Percentiles rank a stretch among this genome's conserved stretches.
Evolutionary conservation across 2,329 filamentous ascomycete genomes (phyloP).

Genomic region (Thielaviopsis populi): DNA sequence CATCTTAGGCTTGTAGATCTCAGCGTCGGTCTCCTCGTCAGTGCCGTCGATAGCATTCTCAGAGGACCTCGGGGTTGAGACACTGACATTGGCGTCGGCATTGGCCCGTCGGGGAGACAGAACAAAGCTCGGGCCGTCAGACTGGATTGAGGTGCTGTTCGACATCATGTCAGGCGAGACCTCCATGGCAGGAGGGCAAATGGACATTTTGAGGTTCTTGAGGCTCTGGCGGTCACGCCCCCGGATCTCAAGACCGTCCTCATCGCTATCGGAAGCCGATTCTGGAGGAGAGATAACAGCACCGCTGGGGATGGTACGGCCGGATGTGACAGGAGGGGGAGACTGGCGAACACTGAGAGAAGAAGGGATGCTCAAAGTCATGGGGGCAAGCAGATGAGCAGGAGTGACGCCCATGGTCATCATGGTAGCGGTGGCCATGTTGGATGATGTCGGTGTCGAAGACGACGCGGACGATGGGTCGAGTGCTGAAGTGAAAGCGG

Average conservation of each 20-base stretch:
- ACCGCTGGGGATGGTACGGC: conserved; percentile 58
- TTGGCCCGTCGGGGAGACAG: conserved; percentile 35
- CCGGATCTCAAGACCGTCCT: conserved; percentile 45
- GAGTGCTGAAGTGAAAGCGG: conserved; percentile 5
- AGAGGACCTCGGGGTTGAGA: conserved; percentile 28
- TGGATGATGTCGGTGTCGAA: conserved; percentile 11
- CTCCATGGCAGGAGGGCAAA: conserved; percentile 36
- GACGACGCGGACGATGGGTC: conserved; percentile 3
- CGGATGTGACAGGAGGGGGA: conserved; percentile 63
- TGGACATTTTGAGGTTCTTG: conserved; percentile 65
- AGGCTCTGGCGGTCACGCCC: conserved; percentile 37
- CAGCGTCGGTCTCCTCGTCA: conserved; percentile 49
- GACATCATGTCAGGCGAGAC: conserved; percentile 18
- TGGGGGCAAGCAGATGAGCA: conserved; percentile 9
- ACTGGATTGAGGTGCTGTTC: conserved; percentile 31
- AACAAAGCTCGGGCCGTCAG: conserved; percentile 25
- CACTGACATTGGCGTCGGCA: conserved; percentile 38
- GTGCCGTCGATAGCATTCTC: conserved; percentile 38
- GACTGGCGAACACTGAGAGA: conserved; percentile 62
- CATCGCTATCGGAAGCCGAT: conserved; percentile 48
- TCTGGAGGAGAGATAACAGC: conserved; percentile 87
- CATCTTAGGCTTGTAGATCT: conserved; percentile 66
- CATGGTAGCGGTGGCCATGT: conserved; percentile 15
- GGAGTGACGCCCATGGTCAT: conserved; percentile 13
- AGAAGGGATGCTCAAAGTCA: conserved; percentile 25